Conservation (phyloP, 345 rosid genomes). For the Corchorus capsularis region DNA sequence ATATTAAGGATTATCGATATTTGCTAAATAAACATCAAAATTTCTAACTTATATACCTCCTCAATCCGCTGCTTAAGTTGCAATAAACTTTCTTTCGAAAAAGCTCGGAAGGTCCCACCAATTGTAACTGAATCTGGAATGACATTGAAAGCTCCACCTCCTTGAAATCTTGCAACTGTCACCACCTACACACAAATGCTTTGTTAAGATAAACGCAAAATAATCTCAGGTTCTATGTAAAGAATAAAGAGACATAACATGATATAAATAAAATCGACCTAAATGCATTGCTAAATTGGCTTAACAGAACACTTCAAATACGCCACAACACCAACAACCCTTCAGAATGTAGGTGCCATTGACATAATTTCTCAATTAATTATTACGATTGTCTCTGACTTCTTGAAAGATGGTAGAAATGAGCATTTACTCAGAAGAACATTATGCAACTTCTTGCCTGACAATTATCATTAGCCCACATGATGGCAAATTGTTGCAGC, state of each 20-base stretch:
- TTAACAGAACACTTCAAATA: not conserved
- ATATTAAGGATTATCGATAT: not conserved
- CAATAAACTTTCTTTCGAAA: slow-evolving; percentile 45
- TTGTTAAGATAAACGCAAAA: not conserved
- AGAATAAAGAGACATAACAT: not conserved
- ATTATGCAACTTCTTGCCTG: not conserved
- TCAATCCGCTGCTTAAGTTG: slow-evolving; percentile 64
- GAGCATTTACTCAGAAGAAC: not conserved
- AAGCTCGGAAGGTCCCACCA: slow-evolving; percentile 83
- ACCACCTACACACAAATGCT: slow-evolving; percentile 57
- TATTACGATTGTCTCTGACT: too few species aligned
- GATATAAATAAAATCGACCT: not conserved
- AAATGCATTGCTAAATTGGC: not conserved
- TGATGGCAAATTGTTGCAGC: not conserved
- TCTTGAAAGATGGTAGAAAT: not conserved
- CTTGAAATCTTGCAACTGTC: slow-evolving; percentile 65
- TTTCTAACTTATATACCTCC: slow-evolving; percentile 49
- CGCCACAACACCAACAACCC: not conserved
- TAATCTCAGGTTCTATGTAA: not conserved
- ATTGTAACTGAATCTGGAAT: slow-evolving; percentile 81
- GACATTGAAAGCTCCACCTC: slow-evolving; percentile 79
- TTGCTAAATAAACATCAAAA: not conserved
- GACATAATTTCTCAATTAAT: not conserved
- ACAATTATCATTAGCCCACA: not conserved
- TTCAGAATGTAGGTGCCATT: not conserved